A percentile compares a stretch with the other conserved stretches of the same genome.
Evolutionary conservation across 225 moss, liverwort and hornwort species (phyloP).

Genomic region (Anthoceros angustus): DNA sequence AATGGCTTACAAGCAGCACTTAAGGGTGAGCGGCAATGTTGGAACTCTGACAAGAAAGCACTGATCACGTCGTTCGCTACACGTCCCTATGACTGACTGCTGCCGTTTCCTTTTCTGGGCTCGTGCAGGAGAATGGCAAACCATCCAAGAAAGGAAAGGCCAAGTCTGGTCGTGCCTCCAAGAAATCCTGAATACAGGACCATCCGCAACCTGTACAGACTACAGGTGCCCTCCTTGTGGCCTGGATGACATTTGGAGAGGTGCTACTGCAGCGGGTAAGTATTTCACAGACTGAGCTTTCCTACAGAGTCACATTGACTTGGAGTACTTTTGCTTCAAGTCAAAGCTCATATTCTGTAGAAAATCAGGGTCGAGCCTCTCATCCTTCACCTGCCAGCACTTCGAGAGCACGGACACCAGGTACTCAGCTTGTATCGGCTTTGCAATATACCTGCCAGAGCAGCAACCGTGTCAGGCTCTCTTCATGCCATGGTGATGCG

Average conservation of each 20-base stretch:
- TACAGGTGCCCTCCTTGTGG: too few species aligned
- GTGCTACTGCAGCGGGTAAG: neutral
- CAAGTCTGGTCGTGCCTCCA: too few species aligned
- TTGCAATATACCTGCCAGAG: conserved; percentile 18
- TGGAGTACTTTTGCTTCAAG: neutral
- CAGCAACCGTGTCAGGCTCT: too few species aligned
- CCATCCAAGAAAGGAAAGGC: too few species aligned
- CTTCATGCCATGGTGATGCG: neutral
- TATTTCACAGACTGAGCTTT: neutral
- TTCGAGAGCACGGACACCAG: conserved; percentile 13
- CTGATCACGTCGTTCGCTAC: neutral
- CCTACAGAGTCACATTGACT: neutral
- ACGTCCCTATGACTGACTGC: neutral
- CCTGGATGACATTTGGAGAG: too few species aligned
- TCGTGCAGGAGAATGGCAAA: too few species aligned
- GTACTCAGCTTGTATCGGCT: conserved; percentile 17
- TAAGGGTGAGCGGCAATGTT: neutral
- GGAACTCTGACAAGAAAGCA: too few species aligned
- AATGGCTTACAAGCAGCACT: neutral
- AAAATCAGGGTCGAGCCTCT: neutral
- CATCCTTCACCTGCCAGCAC: conserved; percentile 21
- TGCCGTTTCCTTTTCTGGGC: neutral
- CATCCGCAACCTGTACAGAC: too few species aligned
- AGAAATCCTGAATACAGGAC: too few species aligned
- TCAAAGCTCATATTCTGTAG: neutral